Evolutionary conservation across 441 rosid species (phyloP).

Genomic region (Jatropha podagrica): DNA sequence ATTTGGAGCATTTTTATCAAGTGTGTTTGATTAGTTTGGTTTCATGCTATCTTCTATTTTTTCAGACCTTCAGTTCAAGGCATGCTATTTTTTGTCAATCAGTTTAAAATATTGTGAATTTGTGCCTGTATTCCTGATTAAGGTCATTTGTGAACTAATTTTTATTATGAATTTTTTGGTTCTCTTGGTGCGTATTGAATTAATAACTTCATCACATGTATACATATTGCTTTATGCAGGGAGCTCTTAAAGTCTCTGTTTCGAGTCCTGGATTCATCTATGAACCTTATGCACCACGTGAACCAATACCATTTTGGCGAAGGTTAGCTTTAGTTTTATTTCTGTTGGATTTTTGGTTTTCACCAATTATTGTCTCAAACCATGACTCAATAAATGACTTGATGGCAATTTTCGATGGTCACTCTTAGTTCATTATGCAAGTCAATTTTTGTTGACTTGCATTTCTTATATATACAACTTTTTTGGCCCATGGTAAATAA

Average conservation of each 20-base stretch:
- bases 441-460: neutral
- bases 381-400: constrained; percentile 1
- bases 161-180: constrained; percentile 8
- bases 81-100: neutral
- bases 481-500: neutral
- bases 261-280: constrained; percentile 86
- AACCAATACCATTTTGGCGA: constrained; percentile 67
- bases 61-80: neutral
- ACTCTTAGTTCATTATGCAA: neutral
- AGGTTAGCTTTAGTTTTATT: constrained; percentile 49
- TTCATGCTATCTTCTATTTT: neutral
- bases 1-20: neutral
- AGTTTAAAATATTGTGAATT: constrained; percentile 8
- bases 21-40: neutral
- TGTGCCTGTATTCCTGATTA: neutral
- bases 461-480: neutral
- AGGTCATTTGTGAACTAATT: neutral
- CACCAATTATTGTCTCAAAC: neutral
- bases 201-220: constrained; percentile 15
- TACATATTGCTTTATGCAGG: constrained; percentile 45
- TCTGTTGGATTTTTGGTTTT: constrained; percentile 6
- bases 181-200: constrained; percentile 5
- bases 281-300: constrained; percentile 74
- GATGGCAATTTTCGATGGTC: constrained; percentile 10
- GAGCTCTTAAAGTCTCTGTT: constrained; percentile 59